Percentiles rank a stretch among this genome's conserved stretches.
Conservation (phyloP, 192 early-diverging fungal species). For the Coemansia erecta region DNA sequence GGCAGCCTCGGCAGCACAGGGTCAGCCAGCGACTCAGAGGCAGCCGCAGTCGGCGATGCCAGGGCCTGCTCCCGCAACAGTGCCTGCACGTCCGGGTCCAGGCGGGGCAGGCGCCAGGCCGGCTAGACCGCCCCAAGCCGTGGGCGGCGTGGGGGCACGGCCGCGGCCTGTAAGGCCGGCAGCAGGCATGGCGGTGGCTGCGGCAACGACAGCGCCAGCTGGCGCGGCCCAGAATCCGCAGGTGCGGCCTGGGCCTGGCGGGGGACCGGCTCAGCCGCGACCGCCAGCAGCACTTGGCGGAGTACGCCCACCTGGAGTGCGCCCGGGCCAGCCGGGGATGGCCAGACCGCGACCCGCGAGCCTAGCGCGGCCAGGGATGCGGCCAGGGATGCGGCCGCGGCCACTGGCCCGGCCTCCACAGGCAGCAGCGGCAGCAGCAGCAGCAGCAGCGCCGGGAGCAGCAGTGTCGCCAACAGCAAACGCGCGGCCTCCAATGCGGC, state of each 20-base stretch:
- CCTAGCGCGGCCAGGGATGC: constrained; percentile 18
- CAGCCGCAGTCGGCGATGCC: too few species aligned
- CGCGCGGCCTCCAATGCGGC: constrained; percentile 3
- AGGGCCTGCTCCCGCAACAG: too few species aligned
- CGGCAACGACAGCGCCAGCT: background rate
- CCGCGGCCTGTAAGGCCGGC: constrained; percentile 25
- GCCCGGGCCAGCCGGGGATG: background rate
- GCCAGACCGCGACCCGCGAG: constrained; percentile 2
- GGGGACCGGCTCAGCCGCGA: background rate
- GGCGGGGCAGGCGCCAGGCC: too few species aligned
- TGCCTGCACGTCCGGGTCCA: too few species aligned
- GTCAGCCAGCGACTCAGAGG: too few species aligned
- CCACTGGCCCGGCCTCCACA: constrained; percentile 19
- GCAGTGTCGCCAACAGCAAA: background rate
- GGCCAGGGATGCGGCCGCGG: constrained; percentile 22
- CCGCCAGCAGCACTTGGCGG: background rate
- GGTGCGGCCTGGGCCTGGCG: background rate
- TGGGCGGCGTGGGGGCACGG: background rate
- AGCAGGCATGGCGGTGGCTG: background rate
- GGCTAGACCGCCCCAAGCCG: too few species aligned
- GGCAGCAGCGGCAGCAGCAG: constrained; percentile 8
- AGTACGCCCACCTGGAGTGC: background rate
- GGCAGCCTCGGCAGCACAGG: too few species aligned
- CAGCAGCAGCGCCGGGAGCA: too few species aligned
- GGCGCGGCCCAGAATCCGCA: background rate